Conservation (phyloP, 2,329 filamentous ascomycete species). For the Cercospora nicotianae region DNA sequence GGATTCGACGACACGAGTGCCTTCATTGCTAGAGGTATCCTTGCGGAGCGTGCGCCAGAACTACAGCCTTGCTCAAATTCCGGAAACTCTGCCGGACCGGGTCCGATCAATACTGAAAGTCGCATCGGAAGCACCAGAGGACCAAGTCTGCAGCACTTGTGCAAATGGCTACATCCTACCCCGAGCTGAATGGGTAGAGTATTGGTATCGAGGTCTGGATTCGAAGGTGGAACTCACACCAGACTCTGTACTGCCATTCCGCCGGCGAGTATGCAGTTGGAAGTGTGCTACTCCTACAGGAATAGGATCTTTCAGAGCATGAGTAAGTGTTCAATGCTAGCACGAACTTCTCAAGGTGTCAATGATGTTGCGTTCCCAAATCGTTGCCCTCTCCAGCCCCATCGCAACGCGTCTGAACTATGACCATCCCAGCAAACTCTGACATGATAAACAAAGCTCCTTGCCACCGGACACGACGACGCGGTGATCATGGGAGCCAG, state of each 20-base stretch:
- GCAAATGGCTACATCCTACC: conserved; percentile 33
- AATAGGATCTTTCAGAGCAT: conserved; percentile 23
- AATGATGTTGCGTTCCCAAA: background rate
- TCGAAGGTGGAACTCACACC: conserved; percentile 30
- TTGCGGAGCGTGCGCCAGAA: conserved; percentile 31
- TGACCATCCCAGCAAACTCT: background rate
- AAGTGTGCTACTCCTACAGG: conserved; percentile 33
- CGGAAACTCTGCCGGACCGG: conserved; percentile 23
- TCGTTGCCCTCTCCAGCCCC: background rate
- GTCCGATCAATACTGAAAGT: conserved; percentile 28
- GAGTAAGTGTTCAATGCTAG: background rate
- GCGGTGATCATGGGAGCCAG: background rate
- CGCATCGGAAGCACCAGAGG: conserved; percentile 25
- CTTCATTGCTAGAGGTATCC: conserved; percentile 41
- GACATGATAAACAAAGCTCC: background rate
- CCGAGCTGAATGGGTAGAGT: conserved; percentile 41
- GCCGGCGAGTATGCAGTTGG: conserved; percentile 38
- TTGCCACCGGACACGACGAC: background rate
- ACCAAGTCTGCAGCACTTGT: conserved; percentile 39
- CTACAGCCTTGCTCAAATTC: conserved; percentile 33
- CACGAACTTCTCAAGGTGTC: background rate
- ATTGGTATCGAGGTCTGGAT: conserved; percentile 35
- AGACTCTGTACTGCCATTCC: conserved; percentile 38
- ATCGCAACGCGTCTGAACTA: background rate
- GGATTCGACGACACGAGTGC: conserved; percentile 19